Percentiles rank a stretch among this genome's conserved stretches.
phyloP scores from a whole-genome alignment of 768 basidiomycete genomes.

The Basidioascus undulatus region DNA sequence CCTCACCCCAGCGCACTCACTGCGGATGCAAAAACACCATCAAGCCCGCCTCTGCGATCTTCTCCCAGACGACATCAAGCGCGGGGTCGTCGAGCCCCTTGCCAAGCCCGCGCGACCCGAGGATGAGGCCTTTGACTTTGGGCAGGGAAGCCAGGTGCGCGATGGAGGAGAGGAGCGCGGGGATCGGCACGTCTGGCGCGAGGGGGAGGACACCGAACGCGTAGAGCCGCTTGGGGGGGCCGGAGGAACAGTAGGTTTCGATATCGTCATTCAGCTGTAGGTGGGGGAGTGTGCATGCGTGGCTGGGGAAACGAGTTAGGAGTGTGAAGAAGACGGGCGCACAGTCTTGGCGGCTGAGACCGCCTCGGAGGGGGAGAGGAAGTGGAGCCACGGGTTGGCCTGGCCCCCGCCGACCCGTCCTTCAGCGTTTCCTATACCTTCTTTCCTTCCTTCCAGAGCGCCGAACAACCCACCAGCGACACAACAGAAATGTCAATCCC shows the following conservation, averaged over 20 bases:
- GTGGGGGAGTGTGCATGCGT: no score
- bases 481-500: constrained; percentile 49
- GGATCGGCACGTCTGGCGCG: constrained; percentile 35
- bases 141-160: constrained; percentile 37
- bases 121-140: constrained; percentile 51
- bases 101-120: constrained; percentile 57
- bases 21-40: constrained; percentile 64
- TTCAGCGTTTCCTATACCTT: neutral
- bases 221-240: constrained; percentile 44
- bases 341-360: constrained; percentile 37
- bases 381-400: constrained; percentile 83
- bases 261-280: constrained; percentile 50
- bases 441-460: neutral
- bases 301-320: no score
- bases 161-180: constrained; percentile 37
- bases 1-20: no score
- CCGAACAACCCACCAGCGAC: neutral
- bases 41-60: constrained; percentile 39
- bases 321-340: no score
- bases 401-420: neutral
- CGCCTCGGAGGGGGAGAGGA: constrained; percentile 44
- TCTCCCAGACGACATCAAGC: constrained; percentile 61
- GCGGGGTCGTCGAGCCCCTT: constrained; percentile 54
- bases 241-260: constrained; percentile 47
- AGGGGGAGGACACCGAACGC: constrained; percentile 68